A percentile compares a stretch with the other conserved stretches of the same genome.
These are phyloP conservation scores for Stagonosporopsis tanaceti DNA, from an alignment of 2,329 filamentous ascomycete species.

Conservation along the genomic window DNA sequence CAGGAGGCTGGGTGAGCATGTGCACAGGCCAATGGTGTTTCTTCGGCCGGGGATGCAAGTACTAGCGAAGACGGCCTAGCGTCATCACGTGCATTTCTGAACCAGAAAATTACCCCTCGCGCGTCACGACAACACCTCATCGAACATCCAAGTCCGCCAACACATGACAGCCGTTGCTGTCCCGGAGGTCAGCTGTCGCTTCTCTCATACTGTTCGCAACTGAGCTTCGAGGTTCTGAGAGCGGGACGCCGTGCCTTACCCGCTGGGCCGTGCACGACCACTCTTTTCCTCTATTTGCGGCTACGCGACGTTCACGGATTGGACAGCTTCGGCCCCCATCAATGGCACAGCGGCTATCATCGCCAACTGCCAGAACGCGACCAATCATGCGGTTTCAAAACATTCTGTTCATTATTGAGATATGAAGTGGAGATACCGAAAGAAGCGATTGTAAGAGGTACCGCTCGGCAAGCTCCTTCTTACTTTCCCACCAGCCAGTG, in stretches of 20 bases:
- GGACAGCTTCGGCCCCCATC: conserved; percentile 49
- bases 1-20: conserved; percentile 1
- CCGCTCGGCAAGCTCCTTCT: conserved; percentile 43
- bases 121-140: conserved; percentile 38
- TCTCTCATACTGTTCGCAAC: conserved; percentile 7
- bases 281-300: conserved; percentile 50
- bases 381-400: conserved; percentile 43
- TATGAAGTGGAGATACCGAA: conserved; percentile 39
- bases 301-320: conserved; percentile 52
- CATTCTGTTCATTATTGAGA: conserved; percentile 46
- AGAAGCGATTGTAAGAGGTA: conserved; percentile 49
- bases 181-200: conserved; percentile 4
- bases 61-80: conserved; percentile 26
- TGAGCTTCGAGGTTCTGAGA: conserved; percentile 19
- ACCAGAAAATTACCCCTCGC: conserved; percentile 43
- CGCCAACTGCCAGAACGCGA: conserved; percentile 33
- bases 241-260: conserved; percentile 36
- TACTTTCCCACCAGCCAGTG: conserved; percentile 37
- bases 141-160: conserved; percentile 22
- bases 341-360: conserved; percentile 50
- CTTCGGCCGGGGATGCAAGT: conserved; percentile 26
- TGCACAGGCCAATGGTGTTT: conserved; percentile 24
- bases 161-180: conserved; percentile 19
- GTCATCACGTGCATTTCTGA: conserved; percentile 39
- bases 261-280: conserved; percentile 45